These are phyloP conservation scores for Scytalidium sp. DNA, from an alignment of 2,329 filamentous ascomycete genomes.

Conservation along the genomic window DNA sequence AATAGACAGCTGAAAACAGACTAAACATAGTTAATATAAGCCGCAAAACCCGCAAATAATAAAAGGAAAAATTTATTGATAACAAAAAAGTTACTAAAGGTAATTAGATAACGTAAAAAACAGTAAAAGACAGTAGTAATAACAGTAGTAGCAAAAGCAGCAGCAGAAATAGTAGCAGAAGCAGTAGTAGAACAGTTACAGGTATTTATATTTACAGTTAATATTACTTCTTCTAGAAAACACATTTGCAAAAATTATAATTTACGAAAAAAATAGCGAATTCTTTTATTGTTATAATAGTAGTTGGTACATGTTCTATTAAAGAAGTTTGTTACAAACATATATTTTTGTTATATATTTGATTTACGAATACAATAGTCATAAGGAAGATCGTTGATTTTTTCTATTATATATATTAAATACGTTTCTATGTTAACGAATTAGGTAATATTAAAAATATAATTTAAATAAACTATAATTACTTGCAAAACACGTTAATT, in stretches of 20 bases:
- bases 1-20: too few species aligned
- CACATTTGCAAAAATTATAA: background rate
- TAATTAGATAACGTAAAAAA: too few species aligned
- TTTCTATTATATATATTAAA: slow-evolving; percentile 3
- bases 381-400: background rate
- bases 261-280: slow-evolving; percentile 6
- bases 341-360: slow-evolving; percentile 1
- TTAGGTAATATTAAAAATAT: slow-evolving; percentile 1
- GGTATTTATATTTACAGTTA: too few species aligned
- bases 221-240: background rate
- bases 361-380: slow-evolving; percentile 1
- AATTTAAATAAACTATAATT: background rate
- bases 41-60: too few species aligned
- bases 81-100: too few species aligned
- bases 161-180: too few species aligned
- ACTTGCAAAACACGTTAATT: background rate
- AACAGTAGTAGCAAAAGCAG: too few species aligned
- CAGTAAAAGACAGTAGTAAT: too few species aligned
- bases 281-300: slow-evolving; percentile 6
- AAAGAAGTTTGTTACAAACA: slow-evolving; percentile 3
- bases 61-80: too few species aligned
- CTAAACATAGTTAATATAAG: too few species aligned
- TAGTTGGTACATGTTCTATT: slow-evolving; percentile 6
- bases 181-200: too few species aligned
- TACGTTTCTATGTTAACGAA: slow-evolving; percentile 5